A percentile compares a stretch with the other conserved stretches of the same genome.
Evolutionary conservation across 2,329 filamentous ascomycete genomes (phyloP).

Genomic region (Diaporthe ilicicola): DNA sequence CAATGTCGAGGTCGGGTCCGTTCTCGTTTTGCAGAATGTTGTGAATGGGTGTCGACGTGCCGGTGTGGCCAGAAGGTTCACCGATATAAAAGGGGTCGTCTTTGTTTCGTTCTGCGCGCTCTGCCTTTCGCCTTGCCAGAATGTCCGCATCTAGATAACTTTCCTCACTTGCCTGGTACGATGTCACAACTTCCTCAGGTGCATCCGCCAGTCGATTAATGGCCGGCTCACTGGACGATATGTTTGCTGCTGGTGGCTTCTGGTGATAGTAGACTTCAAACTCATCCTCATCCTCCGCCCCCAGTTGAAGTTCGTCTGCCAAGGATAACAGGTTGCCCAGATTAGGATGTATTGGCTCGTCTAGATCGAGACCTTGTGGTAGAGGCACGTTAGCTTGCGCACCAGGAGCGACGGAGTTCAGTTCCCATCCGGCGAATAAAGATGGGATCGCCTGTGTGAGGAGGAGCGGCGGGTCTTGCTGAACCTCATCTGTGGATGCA

Average conservation of each 20-base stretch:
- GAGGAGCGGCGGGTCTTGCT: conserved; percentile 79
- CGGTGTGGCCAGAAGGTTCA: conserved; percentile 42
- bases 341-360: conserved; percentile 82
- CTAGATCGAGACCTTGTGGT: conserved; percentile 78
- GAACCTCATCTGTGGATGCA: conserved; percentile 58
- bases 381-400: conserved; percentile 89
- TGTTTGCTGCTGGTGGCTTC: conserved; percentile 57
- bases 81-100: conserved; percentile 97
- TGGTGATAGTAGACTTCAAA: conserved; percentile 75
- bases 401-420: conserved; percentile 86
- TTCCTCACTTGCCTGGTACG: conserved; percentile 70
- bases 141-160: conserved; percentile 77
- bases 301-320: conserved; percentile 58
- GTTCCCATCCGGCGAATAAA: conserved; percentile 84
- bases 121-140: conserved; percentile 75
- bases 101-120: conserved; percentile 81
- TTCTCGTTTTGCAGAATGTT: conserved; percentile 78
- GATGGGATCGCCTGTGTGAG: conserved; percentile 91
- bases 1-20: conserved; percentile 84
- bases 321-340: conserved; percentile 72
- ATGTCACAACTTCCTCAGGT: conserved; percentile 55
- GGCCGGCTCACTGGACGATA: conserved; percentile 63
- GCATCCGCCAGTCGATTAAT: conserved; percentile 58
- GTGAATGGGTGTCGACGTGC: conserved; percentile 79
- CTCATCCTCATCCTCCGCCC: conserved; percentile 66